phyloP scores from a whole-genome alignment of 2,329 filamentous ascomycete species.

The Magnaporthiopsis rhizophila region DNA sequence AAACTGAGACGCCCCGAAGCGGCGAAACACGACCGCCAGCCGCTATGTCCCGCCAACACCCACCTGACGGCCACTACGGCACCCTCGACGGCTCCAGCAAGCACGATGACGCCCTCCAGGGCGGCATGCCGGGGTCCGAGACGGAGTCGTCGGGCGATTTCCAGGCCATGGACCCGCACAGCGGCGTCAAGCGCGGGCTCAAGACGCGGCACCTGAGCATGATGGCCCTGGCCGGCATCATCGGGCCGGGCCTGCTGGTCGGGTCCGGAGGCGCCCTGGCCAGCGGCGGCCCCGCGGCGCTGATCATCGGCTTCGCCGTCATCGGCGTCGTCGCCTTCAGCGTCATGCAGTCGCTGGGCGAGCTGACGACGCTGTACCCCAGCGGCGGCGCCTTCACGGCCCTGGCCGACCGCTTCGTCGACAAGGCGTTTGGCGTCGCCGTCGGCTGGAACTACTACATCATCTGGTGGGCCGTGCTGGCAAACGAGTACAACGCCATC shows the following conservation, averaged over 20 bases:
- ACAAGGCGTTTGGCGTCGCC: constrained; percentile 60
- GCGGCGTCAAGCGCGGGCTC: constrained; percentile 60
- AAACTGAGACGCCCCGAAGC: no score
- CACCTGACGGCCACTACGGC: not conserved
- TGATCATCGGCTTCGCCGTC: constrained; percentile 65
- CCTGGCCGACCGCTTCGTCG: constrained; percentile 62
- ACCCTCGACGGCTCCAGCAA: not conserved
- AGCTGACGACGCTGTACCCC: constrained; percentile 66
- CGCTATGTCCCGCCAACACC: not conserved
- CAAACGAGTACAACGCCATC: constrained; percentile 65
- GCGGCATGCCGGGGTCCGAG: not conserved
- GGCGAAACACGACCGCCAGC: no score
- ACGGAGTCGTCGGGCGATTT: constrained; percentile 24
- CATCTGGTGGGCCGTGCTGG: constrained; percentile 56
- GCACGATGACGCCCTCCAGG: not conserved
- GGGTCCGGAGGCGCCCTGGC: constrained; percentile 62
- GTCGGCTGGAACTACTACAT: constrained; percentile 68
- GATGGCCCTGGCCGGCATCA: constrained; percentile 55
- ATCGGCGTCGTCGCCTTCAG: constrained; percentile 61
- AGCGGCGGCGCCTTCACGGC: constrained; percentile 65
- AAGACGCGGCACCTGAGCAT: constrained; percentile 62
- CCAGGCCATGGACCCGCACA: constrained; percentile 46
- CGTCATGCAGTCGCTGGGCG: constrained; percentile 67
- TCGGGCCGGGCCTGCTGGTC: constrained; percentile 64
- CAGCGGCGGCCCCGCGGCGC: constrained; percentile 60